These are phyloP conservation scores for Schizosaccharomyces octosporus DNA, from an alignment of 805 yeast genomes.

Conservation along the genomic window DNA sequence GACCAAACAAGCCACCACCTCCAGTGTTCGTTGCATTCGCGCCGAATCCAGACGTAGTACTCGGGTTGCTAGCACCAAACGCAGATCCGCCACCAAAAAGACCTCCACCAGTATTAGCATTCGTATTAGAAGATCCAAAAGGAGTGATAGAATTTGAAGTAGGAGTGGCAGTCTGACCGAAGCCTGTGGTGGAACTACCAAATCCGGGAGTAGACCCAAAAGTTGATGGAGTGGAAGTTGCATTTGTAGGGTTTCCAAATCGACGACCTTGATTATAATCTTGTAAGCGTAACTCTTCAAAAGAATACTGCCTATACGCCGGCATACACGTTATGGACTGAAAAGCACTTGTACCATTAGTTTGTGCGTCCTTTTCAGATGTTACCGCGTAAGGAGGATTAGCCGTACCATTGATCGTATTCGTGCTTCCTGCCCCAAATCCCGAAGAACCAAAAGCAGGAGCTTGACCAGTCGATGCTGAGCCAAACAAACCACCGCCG, in stretches of 20 bases:
- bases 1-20: constrained; percentile 7
- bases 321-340: constrained; percentile 76
- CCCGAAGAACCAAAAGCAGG: constrained; percentile 6
- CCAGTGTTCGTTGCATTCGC: not conserved
- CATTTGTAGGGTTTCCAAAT: constrained; percentile 7
- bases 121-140: constrained; percentile 7
- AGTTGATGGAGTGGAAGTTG: constrained; percentile 11
- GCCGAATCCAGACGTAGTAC: not conserved
- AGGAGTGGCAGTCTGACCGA: constrained; percentile 1
- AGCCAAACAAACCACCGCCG: constrained; percentile 8
- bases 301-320: constrained; percentile 55
- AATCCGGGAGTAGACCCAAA: constrained; percentile 5
- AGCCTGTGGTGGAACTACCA: constrained; percentile 1
- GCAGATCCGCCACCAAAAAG: constrained; percentile 13
- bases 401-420: constrained; percentile 1
- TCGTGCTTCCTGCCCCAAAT: not conserved
- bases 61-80: constrained; percentile 1
- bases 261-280: constrained; percentile 58
- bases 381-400: constrained; percentile 11
- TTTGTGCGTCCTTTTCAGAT: constrained; percentile 44
- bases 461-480: constrained; percentile 7
- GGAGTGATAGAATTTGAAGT: constrained; percentile 5
- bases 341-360: constrained; percentile 32
- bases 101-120: constrained; percentile 5
- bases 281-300: constrained; percentile 70